Percentiles rank a stretch among this genome's conserved stretches.
Evolutionary conservation across 768 basidiomycete species (phyloP).

Genomic region (Wakefieldia striispora): DNA sequence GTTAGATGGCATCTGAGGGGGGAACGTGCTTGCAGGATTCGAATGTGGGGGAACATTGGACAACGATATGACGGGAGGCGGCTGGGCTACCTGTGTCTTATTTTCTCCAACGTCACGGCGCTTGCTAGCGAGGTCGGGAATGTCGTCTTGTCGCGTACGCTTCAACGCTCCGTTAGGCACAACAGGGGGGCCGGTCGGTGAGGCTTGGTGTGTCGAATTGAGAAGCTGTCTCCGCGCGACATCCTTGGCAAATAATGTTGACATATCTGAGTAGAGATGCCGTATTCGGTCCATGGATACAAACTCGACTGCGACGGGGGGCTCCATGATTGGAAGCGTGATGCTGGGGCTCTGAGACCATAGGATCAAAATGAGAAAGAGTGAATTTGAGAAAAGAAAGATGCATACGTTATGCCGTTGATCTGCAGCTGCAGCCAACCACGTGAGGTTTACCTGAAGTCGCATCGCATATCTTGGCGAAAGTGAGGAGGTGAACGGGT

Average conservation of each 20-base stretch:
- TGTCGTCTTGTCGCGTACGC: slow-evolving; percentile 60
- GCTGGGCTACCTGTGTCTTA: slow-evolving; percentile 46
- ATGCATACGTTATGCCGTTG: slow-evolving; percentile 48
- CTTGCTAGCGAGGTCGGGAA: slow-evolving; percentile 48
- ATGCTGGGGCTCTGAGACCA: slow-evolving; percentile 31
- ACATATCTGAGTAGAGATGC: slow-evolving; percentile 61
- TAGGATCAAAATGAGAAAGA: slow-evolving; percentile 6
- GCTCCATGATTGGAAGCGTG: slow-evolving; percentile 56
- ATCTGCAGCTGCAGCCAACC: slow-evolving; percentile 70
- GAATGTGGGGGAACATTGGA: slow-evolving; percentile 15
- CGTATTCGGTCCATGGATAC: slow-evolving; percentile 57
- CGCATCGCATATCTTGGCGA: slow-evolving; percentile 52
- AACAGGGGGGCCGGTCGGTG: slow-evolving; percentile 16
- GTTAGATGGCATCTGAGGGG: slow-evolving; percentile 17
- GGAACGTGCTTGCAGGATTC: slow-evolving; percentile 22
- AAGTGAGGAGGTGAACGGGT: slow-evolving; percentile 12
- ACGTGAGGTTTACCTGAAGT: slow-evolving; percentile 68
- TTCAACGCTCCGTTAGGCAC: slow-evolving; percentile 44
- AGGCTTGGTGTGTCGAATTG: slow-evolving; percentile 28
- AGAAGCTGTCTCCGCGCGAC: slow-evolving; percentile 43
- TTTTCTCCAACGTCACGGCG: slow-evolving; percentile 69
- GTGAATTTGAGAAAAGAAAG: not conserved
- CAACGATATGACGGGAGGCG: slow-evolving; percentile 26
- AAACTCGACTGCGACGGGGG: slow-evolving; percentile 51
- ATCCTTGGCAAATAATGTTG: slow-evolving; percentile 61